These are phyloP conservation scores for Fusarium sp. DNA, from an alignment of 2,329 filamentous ascomycete genomes.

Conservation along the genomic window DNA sequence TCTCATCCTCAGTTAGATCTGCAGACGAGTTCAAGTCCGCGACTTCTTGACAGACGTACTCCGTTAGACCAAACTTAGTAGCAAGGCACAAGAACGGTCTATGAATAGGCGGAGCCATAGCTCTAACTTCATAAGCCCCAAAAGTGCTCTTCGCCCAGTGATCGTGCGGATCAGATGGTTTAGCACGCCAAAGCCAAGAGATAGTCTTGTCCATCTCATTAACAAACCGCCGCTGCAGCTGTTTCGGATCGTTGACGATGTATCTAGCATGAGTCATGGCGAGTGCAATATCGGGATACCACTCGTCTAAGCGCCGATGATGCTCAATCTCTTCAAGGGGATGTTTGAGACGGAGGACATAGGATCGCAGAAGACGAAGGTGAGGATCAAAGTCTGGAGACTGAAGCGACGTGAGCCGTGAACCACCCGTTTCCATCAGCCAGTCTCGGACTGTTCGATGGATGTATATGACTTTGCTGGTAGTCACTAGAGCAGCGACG, in stretches of 20 bases:
- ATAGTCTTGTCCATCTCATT: slow-evolving; percentile 20
- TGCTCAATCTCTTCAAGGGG: slow-evolving; percentile 53
- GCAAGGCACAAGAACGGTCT: slow-evolving; percentile 13
- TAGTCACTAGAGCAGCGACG: slow-evolving; percentile 3
- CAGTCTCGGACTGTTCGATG: slow-evolving; percentile 24
- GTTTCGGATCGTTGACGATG: slow-evolving; percentile 31
- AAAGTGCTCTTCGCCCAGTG: slow-evolving; percentile 26
- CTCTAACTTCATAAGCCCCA: slow-evolving; percentile 16
- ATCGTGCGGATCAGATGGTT: slow-evolving; percentile 1
- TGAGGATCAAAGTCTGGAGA: slow-evolving; percentile 3
- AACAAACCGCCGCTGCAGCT: not conserved
- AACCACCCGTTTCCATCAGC: slow-evolving; percentile 1
- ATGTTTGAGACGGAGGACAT: slow-evolving; percentile 51
- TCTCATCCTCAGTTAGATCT: not conserved
- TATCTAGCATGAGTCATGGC: slow-evolving; percentile 55
- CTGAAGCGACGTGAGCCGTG: slow-evolving; percentile 1
- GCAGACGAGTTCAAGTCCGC: not conserved
- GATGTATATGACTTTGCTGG: slow-evolving; percentile 16
- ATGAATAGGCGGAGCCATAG: slow-evolving; percentile 14
- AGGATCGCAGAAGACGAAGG: slow-evolving; percentile 14
- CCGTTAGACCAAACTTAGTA: slow-evolving; percentile 4
- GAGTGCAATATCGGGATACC: slow-evolving; percentile 55
- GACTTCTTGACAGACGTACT: slow-evolving; percentile 15
- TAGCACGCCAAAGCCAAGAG: slow-evolving; percentile 16
- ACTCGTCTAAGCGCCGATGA: slow-evolving; percentile 56